These are phyloP conservation scores for Chaetomiaceae sp. DNA, from an alignment of 2,329 filamentous ascomycete species.

Conservation along the genomic window DNA sequence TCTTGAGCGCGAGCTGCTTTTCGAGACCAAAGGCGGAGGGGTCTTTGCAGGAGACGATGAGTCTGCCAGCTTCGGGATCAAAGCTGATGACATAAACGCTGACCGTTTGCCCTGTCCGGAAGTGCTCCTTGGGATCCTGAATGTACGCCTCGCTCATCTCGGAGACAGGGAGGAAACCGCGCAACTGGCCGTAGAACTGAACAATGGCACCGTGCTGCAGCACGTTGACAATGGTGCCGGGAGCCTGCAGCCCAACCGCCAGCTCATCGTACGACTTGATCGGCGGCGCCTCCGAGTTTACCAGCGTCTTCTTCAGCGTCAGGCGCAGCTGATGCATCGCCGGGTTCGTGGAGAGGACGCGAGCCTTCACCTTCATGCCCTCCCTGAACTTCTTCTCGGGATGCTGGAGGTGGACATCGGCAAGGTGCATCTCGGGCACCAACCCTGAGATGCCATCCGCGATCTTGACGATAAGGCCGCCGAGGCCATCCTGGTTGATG, in stretches of 20 bases:
- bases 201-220: constrained; percentile 76
- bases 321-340: constrained; percentile 75
- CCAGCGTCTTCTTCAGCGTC: constrained; percentile 88
- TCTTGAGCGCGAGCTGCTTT: constrained; percentile 71
- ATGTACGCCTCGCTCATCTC: constrained; percentile 99
- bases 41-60: constrained; percentile 92
- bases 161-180: constrained; percentile 83
- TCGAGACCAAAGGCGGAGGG: constrained; percentile 70
- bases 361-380: constrained; percentile 75
- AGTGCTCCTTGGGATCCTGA: constrained; percentile 81
- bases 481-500: constrained; percentile 71
- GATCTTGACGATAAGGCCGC: constrained; percentile 76
- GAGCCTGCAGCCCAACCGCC: constrained; percentile 68
- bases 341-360: constrained; percentile 75
- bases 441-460: constrained; percentile 86
- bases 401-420: constrained; percentile 81
- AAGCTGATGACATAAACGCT: constrained; percentile 84
- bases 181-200: constrained; percentile 82
- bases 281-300: constrained; percentile 80
- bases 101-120: constrained; percentile 84
- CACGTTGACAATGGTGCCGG: constrained; percentile 83
- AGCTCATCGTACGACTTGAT: constrained; percentile 76
- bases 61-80: constrained; percentile 62
- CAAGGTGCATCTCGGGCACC: constrained; percentile 81
- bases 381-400: constrained; percentile 96